phyloP scores from a whole-genome alignment of 75 land plant genomes.

The Pinus albicaulis region DNA sequence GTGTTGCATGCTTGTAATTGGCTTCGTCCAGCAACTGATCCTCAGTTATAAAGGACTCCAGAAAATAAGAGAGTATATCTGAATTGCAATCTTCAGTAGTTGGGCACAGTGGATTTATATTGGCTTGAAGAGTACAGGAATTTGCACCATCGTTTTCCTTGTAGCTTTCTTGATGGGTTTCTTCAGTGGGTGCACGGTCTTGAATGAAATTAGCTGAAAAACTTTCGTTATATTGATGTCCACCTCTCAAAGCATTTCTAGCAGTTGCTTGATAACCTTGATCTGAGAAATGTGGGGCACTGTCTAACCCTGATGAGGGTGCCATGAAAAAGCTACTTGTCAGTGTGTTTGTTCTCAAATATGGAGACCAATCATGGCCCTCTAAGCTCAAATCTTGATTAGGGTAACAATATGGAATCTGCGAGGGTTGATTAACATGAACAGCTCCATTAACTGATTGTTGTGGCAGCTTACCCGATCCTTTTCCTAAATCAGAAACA shows the following conservation, averaged over 20 bases:
- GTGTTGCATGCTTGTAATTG: neutral
- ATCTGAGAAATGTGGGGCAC: neutral
- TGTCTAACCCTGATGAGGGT: neutral
- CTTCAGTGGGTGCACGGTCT: neutral
- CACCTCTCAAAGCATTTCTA: too few relatives aligned
- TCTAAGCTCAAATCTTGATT: neutral
- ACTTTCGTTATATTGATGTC: neutral
- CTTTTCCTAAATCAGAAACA: neutral
- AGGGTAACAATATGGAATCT: neutral
- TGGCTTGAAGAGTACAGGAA: neutral
- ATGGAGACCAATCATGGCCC: neutral
- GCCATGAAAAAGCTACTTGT: constrained; percentile 9
- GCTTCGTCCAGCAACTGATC: constrained; percentile 1
- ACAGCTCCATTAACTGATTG: neutral
- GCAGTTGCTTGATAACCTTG: neutral
- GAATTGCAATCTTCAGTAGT: neutral
- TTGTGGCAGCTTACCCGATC: neutral
- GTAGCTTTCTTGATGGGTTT: neutral
- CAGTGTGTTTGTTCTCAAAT: neutral
- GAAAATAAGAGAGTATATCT: constrained; percentile 9
- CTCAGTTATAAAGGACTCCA: constrained; percentile 1
- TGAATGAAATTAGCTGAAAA: neutral
- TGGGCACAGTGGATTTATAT: neutral
- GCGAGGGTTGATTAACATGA: neutral
- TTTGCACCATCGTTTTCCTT: too few relatives aligned